phyloP scores from a whole-genome alignment of 2,329 filamentous ascomycete genomes.

The Calonectria pauciramosa region DNA sequence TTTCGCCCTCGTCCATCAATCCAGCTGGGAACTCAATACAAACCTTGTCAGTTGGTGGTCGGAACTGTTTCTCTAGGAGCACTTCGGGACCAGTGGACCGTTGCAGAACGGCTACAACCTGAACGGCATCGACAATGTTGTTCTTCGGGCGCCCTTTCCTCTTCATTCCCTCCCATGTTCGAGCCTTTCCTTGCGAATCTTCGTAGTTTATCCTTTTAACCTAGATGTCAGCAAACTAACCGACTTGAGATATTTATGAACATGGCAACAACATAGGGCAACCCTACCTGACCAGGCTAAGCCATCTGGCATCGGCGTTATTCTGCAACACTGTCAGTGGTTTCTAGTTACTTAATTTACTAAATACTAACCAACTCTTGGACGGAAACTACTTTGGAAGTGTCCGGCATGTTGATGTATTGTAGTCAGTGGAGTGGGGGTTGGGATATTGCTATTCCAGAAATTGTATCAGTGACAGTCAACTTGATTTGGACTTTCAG shows the following conservation, averaged over 20 bases:
- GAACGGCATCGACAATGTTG: constrained; percentile 78
- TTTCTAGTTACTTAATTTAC: neutral
- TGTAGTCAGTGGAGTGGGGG: neutral
- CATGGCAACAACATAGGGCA: neutral
- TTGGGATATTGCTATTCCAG: neutral
- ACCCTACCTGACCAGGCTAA: constrained; percentile 25
- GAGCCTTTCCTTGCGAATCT: constrained; percentile 69
- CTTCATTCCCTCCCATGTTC: constrained; percentile 82
- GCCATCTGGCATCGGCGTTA: constrained; percentile 21
- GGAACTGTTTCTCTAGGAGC: constrained; percentile 77
- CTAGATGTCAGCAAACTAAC: neutral
- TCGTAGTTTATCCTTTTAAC: constrained; percentile 70
- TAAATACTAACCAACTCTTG: constrained; percentile 8
- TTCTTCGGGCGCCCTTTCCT: constrained; percentile 73
- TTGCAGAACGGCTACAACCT: constrained; percentile 78
- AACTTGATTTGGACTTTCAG: neutral
- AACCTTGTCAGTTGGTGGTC: constrained; percentile 71
- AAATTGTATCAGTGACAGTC: neutral
- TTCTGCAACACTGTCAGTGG: neutral
- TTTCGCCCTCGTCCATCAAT: constrained; percentile 73
- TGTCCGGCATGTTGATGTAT: constrained; percentile 1
- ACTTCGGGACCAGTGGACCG: constrained; percentile 66
- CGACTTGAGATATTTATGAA: neutral
- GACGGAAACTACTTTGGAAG: constrained; percentile 21
- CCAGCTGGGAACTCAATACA: constrained; percentile 76